These are phyloP conservation scores for Hericium rajendrae DNA, from an alignment of 768 basidiomycete genomes.

Conservation along the genomic window DNA sequence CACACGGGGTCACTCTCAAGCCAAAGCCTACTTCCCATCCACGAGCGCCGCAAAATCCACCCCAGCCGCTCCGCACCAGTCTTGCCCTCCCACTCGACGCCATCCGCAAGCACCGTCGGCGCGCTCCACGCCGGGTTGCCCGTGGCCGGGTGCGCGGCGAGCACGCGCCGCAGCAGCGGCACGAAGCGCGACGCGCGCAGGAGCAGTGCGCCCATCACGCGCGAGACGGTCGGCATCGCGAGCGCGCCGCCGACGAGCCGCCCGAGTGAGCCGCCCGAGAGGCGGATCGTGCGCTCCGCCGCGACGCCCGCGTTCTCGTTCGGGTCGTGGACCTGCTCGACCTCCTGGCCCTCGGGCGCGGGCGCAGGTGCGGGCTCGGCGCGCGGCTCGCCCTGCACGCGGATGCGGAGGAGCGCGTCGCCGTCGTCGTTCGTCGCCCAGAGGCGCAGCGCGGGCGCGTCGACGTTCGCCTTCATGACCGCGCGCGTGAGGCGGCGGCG, in stretches of 20 bases:
- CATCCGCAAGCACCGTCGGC: neutral
- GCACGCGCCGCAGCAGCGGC: conserved; percentile 22
- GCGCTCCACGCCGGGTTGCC: neutral
- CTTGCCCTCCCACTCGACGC: conserved; percentile 12
- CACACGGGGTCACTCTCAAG: conserved; percentile 66
- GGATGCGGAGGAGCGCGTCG: conserved; percentile 16
- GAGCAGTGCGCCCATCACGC: conserved; percentile 52
- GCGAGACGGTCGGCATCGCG: conserved; percentile 57
- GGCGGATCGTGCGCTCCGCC: conserved; percentile 48
- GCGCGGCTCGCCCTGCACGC: conserved; percentile 10
- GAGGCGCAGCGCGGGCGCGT: neutral
- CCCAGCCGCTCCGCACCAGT: conserved; percentile 14
- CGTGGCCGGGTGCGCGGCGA: conserved; percentile 8
- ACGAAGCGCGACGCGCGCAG: conserved; percentile 42
- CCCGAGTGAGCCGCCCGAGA: conserved; percentile 52
- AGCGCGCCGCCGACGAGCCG: conserved; percentile 63
- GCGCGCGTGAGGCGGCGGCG: conserved; percentile 14
- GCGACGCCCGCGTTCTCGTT: conserved; percentile 31
- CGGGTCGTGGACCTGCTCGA: conserved; percentile 15
- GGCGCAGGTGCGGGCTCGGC: conserved; percentile 3
- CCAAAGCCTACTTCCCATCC: conserved; percentile 52
- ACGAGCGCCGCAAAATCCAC: conserved; percentile 25
- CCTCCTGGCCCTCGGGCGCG: conserved; percentile 1
- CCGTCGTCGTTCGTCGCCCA: conserved; percentile 16
- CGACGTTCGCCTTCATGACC: conserved; percentile 14